Evolutionary conservation across 306 rosid species (phyloP).

Genomic region (Dalbergia oliveri): DNA sequence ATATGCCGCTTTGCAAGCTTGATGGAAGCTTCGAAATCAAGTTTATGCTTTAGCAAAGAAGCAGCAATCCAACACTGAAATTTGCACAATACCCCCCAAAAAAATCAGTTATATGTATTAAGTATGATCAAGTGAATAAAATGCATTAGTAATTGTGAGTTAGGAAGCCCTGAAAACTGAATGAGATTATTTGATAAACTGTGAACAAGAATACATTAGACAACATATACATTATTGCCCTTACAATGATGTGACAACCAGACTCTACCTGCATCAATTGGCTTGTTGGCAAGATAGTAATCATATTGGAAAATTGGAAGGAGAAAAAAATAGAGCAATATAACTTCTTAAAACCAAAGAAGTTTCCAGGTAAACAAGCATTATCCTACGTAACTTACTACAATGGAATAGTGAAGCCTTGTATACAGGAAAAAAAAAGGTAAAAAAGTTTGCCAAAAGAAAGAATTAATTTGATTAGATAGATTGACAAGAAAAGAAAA

Average conservation of each 20-base stretch:
- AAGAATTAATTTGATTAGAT: background rate
- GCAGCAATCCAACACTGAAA: slow-evolving; percentile 91
- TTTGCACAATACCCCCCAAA: slow-evolving; percentile 28
- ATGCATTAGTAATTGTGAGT: slow-evolving; percentile 1
- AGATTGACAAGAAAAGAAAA: background rate
- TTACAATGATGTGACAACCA: background rate
- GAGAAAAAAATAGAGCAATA: background rate
- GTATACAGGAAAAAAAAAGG: background rate
- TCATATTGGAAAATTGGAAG: slow-evolving; percentile 13
- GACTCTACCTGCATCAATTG: background rate
- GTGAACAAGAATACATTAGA: slow-evolving; percentile 1
- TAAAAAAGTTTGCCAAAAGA: background rate
- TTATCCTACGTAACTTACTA: background rate
- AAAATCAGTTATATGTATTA: slow-evolving; percentile 40
- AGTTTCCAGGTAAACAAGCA: slow-evolving; percentile 7
- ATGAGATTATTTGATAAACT: background rate
- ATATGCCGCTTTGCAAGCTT: slow-evolving; percentile 73
- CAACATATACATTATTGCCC: background rate
- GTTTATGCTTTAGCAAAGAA: slow-evolving; percentile 71
- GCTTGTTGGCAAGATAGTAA: slow-evolving; percentile 3
- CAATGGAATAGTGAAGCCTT: background rate
- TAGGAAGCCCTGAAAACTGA: background rate
- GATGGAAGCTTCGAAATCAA: slow-evolving; percentile 71
- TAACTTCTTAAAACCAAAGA: slow-evolving; percentile 1
- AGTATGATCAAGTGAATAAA: slow-evolving; percentile 30